Conservation (phyloP, 2,329 filamentous ascomycete genomes). For the Colletotrichum sp. region DNA sequence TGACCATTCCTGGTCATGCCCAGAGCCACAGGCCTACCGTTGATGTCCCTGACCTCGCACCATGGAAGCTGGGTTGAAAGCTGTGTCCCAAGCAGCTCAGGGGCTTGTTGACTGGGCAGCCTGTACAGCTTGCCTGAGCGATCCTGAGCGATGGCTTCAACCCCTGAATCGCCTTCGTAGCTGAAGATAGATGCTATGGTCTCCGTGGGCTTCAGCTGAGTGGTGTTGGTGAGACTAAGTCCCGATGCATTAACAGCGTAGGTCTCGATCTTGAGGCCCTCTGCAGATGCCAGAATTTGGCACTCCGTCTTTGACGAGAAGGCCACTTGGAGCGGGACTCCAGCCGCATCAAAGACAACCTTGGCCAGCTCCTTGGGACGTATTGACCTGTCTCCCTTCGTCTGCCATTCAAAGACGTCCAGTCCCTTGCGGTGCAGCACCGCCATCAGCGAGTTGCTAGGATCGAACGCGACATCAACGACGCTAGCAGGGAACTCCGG, state of each 20-base stretch:
- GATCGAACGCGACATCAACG: conserved; percentile 77
- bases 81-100: conserved; percentile 1
- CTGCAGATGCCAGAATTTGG: conserved; percentile 34
- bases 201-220: not conserved
- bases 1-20: conserved; percentile 79
- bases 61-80: conserved; percentile 52
- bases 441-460: conserved; percentile 68
- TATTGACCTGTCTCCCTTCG: conserved; percentile 58
- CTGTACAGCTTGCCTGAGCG: conserved; percentile 48
- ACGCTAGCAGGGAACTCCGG: conserved; percentile 66
- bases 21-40: conserved; percentile 42
- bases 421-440: conserved; percentile 73
- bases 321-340: conserved; percentile 35
- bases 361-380: conserved; percentile 45
- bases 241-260: not conserved
- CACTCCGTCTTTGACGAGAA: conserved; percentile 31
- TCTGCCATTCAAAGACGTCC: conserved; percentile 73
- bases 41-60: conserved; percentile 39
- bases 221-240: not conserved
- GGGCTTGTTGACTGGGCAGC: conserved; percentile 28
- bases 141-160: conserved; percentile 51
- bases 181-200: conserved; percentile 31
- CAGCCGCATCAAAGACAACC: conserved; percentile 39
- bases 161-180: conserved; percentile 31
- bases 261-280: conserved; percentile 15